Evolutionary conservation across 2,329 filamentous ascomycete genomes (phyloP).

Genomic region (Trichoderma pleuroti): DNA sequence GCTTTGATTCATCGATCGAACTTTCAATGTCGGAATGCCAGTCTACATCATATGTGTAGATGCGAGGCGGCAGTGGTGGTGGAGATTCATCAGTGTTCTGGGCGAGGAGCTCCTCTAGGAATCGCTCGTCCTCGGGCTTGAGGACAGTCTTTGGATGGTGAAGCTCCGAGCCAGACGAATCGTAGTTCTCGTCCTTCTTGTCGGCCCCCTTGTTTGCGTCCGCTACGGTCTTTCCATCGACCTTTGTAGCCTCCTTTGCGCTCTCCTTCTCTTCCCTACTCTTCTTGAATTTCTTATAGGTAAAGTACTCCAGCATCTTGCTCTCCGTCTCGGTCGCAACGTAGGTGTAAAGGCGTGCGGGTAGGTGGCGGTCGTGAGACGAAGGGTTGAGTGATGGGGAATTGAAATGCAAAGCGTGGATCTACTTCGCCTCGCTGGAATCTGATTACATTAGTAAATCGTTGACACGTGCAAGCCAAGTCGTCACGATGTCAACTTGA

Average conservation of each 20-base stretch:
- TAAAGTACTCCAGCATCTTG: constrained; percentile 61
- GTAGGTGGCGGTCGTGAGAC: background rate
- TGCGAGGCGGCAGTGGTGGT: constrained; percentile 54
- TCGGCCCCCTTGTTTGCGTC: background rate
- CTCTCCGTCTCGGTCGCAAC: background rate
- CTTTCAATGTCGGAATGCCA: constrained; percentile 40
- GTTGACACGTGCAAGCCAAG: constrained; percentile 14
- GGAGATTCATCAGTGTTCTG: constrained; percentile 39
- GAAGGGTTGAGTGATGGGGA: background rate
- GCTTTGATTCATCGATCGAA: constrained; percentile 26
- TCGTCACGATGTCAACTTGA: background rate
- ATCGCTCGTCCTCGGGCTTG: constrained; percentile 54
- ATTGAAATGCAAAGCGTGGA: background rate
- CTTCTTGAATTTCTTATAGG: constrained; percentile 61
- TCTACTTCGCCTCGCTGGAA: background rate
- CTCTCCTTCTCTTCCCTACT: constrained; percentile 40
- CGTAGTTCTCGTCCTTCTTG: constrained; percentile 20
- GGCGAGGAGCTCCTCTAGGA: constrained; percentile 53
- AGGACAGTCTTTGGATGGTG: constrained; percentile 44
- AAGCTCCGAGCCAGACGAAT: constrained; percentile 29
- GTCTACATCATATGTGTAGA: constrained; percentile 49
- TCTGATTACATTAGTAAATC: background rate
- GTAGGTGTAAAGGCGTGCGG: background rate
- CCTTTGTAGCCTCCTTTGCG: constrained; percentile 29
- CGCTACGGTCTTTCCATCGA: constrained; percentile 9